phyloP scores from a whole-genome alignment of 306 rosid genomes.

The Crataegus laevigata region DNA sequence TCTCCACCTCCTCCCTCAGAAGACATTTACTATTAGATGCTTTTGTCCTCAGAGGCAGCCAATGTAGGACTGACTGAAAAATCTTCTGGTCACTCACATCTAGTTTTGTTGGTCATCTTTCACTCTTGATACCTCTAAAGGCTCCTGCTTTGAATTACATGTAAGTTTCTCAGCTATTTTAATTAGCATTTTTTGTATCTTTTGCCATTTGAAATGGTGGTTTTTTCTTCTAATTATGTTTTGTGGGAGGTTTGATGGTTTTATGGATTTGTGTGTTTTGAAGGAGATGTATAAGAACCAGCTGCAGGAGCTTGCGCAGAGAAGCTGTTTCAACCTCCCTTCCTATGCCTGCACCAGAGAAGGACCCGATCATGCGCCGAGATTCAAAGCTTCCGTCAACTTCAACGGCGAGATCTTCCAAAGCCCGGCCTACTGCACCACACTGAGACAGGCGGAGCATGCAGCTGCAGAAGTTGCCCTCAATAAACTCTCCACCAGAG shows the following conservation, averaged over 20 bases:
- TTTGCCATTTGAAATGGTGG: background rate
- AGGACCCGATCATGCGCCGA: slow-evolving; percentile 29
- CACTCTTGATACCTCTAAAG: background rate
- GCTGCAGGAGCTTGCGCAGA: slow-evolving; percentile 30
- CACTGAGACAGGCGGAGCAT: slow-evolving; percentile 26
- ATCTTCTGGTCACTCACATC: background rate
- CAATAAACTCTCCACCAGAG: slow-evolving; percentile 24
- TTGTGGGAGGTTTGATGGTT: background rate
- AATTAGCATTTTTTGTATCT: background rate
- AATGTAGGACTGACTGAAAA: background rate
- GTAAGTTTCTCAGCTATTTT: background rate
- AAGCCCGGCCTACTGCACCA: slow-evolving; percentile 19
- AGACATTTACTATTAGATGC: background rate
- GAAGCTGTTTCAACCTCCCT: slow-evolving; percentile 33
- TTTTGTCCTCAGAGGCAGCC: background rate
- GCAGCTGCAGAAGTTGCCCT: slow-evolving; percentile 30
- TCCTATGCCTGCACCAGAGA: slow-evolving; percentile 24
- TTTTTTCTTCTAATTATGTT: background rate
- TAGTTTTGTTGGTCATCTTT: background rate
- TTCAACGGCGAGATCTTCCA: slow-evolving; percentile 29
- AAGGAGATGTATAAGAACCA: slow-evolving; percentile 25
- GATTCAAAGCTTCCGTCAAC: slow-evolving; percentile 30
- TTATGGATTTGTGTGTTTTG: background rate
- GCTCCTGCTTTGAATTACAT: background rate
- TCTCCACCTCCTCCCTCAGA: background rate